These are phyloP conservation scores for Suaeda aralocaspica DNA, from an alignment of 148 eudicot species.

Conservation along the genomic window DNA sequence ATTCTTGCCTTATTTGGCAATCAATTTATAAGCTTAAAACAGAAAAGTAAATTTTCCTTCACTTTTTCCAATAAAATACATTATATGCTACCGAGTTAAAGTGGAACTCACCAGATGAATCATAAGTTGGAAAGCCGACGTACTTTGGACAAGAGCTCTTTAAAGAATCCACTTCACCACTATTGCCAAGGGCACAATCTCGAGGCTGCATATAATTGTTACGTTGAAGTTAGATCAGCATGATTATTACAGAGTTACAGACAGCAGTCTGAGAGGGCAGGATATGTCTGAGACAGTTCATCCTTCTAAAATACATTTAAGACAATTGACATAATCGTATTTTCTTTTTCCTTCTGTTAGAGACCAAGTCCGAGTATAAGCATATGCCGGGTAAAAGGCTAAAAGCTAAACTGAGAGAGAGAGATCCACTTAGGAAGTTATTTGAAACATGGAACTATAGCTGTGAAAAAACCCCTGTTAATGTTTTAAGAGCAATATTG, in stretches of 20 bases:
- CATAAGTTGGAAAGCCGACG: conserved; percentile 66
- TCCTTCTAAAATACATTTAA: neutral
- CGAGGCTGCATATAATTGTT: conserved; percentile 55
- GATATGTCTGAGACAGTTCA: neutral
- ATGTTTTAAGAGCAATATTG: neutral
- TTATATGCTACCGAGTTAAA: neutral
- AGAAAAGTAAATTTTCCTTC: no score
- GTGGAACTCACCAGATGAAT: conserved; percentile 46
- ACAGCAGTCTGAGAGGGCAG: neutral
- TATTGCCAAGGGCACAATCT: conserved; percentile 46
- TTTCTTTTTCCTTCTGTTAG: neutral
- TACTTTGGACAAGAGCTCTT: conserved; percentile 65
- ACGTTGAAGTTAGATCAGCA: conserved; percentile 10
- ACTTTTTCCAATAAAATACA: no score
- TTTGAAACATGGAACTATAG: neutral
- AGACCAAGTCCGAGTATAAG: neutral
- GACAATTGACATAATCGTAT: neutral
- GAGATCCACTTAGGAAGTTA: neutral
- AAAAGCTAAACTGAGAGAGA: neutral
- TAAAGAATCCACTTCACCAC: conserved; percentile 26
- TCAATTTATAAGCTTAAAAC: neutral
- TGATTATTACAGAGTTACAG: neutral
- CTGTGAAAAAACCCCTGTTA: no score
- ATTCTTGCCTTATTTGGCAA: neutral
- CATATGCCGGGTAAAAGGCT: neutral